Evolutionary conservation across 805 yeast species (phyloP), one percentile per base, ranked within the genome.

Genomic region (Lipomyces chichibuensis): DNA sequence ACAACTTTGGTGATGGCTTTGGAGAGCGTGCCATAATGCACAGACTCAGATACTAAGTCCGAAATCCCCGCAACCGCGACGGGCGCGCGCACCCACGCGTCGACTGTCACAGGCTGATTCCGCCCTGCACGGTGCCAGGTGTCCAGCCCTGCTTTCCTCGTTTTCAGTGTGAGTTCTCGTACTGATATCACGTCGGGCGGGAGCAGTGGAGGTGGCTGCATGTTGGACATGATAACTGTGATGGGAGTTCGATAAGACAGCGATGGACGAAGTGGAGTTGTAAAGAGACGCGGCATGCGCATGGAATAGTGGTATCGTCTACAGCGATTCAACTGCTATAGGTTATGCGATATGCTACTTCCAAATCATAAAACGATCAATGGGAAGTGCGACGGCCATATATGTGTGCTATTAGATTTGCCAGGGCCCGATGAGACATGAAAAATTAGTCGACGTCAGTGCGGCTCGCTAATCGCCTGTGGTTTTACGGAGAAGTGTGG

Each of bases 1-100:
- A 90, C 84, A 70, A 78, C 84, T 4, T 82, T 80, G 52, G 84
- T 76, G n/a, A 94, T 79, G 53, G 85, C 85, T 60, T 91, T 81
- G 3, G 94, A 86, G 3, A 94, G 83, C 3, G 87, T 92, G 1
- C 97, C 98, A 77, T 94, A 94, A 77, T 94, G 94, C 70, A 94
- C 84, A 4, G 97, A 89, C 74, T 89, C 86, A 66, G 86, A 84
- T 72, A 94, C 82, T 74, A 93, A 94, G 78, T 94, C 98, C 0
- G 88, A 85, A 13, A 79, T 78, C n/a, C 94, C 87, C n/a, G 97
- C 93, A 64, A 84, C 80, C 29, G 84, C 81, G 73, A 93, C 89
- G 73, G 87, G 86, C 0, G 97, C 90, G 43, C 80, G 79, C 69
- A 91, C 83, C 56, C 82, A 81, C 32, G 90, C 81, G 11, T 89